phyloP scores from a whole-genome alignment of 345 rosid genomes.

The Dovyalis caffra region DNA sequence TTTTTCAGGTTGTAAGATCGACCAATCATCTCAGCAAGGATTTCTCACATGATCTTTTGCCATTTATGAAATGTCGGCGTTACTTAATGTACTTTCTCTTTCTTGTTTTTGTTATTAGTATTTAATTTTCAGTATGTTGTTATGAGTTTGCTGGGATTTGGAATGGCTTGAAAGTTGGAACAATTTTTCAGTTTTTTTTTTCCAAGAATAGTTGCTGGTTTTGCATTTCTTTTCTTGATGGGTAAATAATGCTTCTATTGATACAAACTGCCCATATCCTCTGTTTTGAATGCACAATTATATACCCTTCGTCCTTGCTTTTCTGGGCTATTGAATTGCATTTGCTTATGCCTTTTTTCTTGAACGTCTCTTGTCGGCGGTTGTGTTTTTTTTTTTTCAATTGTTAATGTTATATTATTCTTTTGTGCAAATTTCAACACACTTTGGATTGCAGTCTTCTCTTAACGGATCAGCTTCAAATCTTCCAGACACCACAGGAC shows the following conservation, averaged over 20 bases:
- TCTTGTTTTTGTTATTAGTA: slow-evolving; percentile 11
- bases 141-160: too few relatives aligned
- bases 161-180: too few relatives aligned
- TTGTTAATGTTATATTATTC: neutral
- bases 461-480: slow-evolving; percentile 84
- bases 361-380: too few relatives aligned
- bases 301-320: too few relatives aligned
- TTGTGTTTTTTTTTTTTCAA: neutral
- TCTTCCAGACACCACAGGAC: slow-evolving; percentile 70
- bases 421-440: neutral
- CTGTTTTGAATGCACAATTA: too few relatives aligned
- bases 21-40: slow-evolving; percentile 38
- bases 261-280: too few relatives aligned
- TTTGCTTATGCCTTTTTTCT: too few relatives aligned
- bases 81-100: slow-evolving; percentile 66
- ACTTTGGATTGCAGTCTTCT: slow-evolving; percentile 65
- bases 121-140: neutral
- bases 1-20: neutral
- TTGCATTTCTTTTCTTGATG: neutral
- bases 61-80: slow-evolving; percentile 77
- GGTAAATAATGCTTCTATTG: neutral
- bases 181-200: too few relatives aligned
- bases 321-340: too few relatives aligned
- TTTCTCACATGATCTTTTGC: slow-evolving; percentile 50
- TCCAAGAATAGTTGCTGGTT: neutral